Base-by-base conservation (phyloP, 2,329 filamentous ascomycete species). In the Aspergillus japonicus region DNA sequence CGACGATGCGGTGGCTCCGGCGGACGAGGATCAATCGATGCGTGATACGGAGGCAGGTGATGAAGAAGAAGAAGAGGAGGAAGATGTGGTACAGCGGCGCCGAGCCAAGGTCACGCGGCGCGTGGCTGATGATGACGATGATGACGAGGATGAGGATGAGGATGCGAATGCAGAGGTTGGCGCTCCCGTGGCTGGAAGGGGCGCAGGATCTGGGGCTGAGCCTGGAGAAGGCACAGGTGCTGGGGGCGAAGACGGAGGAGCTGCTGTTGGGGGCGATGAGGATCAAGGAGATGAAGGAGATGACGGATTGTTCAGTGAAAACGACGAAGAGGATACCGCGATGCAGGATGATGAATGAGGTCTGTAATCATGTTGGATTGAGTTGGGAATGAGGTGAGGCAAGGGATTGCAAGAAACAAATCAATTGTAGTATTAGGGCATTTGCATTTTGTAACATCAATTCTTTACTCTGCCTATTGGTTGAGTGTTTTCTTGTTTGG, bases 121-220 rank as follows among this genome's bases (percentile, higher is more conserved):
- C 24, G 69, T 77, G 61, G 72, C 72, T 6, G 75, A 77, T 58
- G 75, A 77, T 44, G 73, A 77, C 3, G 75, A 77, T 1, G 75
- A 77, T 4, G 75, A 77, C 0, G 74, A 85, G 1, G 83, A 23
- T 23, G 23, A 83, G 2, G 82, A 82, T 39, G 76, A 75, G 21
- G 75, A 78, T 24, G 55, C 69, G 50, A 35, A 68, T 64, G 58
- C 77, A 78, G 55, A 75, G 76, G 62, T 75, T 76, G 63, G 6
- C 14, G 39, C 39, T 19, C 7, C 75, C 74, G 47, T 51, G 54
- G 49, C 54, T 50, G 54, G 47, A 56, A 49, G 29, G 23, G 39
- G 29, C 35, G 44, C 50, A 47, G 47, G 47, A 42, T 29, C 47
- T 11, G 57, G 53, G 47, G 31, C 48, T 33, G 19, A 33, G 49